phyloP scores from a whole-genome alignment of 2,329 filamentous ascomycete species.

The Neodidymelliopsis sp. region DNA sequence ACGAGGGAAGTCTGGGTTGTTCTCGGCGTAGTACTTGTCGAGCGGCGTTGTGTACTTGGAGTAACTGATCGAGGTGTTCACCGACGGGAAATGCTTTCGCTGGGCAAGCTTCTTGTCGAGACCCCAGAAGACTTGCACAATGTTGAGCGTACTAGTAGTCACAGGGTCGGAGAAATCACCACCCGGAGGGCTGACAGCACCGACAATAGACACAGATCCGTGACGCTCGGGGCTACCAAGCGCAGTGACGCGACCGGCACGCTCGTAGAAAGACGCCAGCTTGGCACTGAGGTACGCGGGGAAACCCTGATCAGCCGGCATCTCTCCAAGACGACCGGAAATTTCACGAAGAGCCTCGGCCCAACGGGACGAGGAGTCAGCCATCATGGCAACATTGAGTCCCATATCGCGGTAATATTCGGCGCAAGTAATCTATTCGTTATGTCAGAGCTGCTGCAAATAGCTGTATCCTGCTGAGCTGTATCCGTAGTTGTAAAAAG shows the following conservation, averaged over 20 bases:
- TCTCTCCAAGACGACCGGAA: conserved; percentile 97
- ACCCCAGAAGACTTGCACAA: conserved; percentile 99
- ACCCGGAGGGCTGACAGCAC: conserved; percentile 94
- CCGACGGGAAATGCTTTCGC: conserved; percentile 98
- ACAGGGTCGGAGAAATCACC: conserved; percentile 99
- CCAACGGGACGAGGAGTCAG: conserved; percentile 97
- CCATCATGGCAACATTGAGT: conserved; percentile 99
- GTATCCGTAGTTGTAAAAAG: background rate
- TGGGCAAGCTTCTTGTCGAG: conserved; percentile 99
- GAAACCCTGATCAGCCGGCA: conserved; percentile 99
- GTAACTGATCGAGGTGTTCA: conserved; percentile 95
- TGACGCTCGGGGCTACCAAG: conserved; percentile 88
- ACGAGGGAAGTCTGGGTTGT: conserved; percentile 91
- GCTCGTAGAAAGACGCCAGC: conserved; percentile 98
- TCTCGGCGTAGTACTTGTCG: conserved; percentile 93
- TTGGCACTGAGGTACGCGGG: conserved; percentile 96
- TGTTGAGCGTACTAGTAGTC: conserved; percentile 89
- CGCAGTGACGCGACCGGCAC: conserved; percentile 84
- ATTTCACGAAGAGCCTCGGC: conserved; percentile 98
- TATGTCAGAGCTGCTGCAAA: too few relatives aligned
- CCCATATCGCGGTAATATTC: conserved; percentile 98
- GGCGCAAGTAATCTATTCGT: conserved; percentile 77
- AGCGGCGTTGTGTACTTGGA: conserved; percentile 92
- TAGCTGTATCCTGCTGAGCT: too few relatives aligned
- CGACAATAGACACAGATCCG: conserved; percentile 96